Conservation (phyloP, 208 protist species). For the Leptomonas pyrrhocoris region DNA sequence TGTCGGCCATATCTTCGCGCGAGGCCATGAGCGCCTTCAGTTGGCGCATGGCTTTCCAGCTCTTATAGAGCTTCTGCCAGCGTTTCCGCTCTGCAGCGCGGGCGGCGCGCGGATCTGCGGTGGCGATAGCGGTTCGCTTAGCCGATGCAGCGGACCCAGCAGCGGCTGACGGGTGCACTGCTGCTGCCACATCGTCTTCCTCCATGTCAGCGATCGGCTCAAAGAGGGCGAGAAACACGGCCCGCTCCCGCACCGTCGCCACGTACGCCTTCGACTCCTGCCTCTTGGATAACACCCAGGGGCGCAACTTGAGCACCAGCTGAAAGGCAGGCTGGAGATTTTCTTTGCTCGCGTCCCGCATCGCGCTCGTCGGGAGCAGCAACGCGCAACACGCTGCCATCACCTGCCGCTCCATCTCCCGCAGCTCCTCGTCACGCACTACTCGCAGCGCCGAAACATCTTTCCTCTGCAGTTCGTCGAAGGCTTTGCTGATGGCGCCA, state of each 20-base stretch:
- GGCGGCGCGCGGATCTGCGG: constrained; percentile 15
- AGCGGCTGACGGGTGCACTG: not conserved
- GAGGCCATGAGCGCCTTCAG: constrained; percentile 75
- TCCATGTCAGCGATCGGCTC: constrained; percentile 44
- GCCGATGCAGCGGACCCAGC: not conserved
- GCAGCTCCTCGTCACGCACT: constrained; percentile 71
- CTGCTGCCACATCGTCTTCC: constrained; percentile 12
- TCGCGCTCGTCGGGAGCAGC: constrained; percentile 55
- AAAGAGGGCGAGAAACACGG: constrained; percentile 82
- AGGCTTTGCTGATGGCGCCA: constrained; percentile 60
- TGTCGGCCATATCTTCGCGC: constrained; percentile 50
- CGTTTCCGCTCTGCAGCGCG: constrained; percentile 49
- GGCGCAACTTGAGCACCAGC: constrained; percentile 72
- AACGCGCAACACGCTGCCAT: constrained; percentile 87
- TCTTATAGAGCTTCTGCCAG: constrained; percentile 84
- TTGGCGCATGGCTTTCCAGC: constrained; percentile 77
- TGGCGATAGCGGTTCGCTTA: not conserved
- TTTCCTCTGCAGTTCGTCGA: constrained; percentile 74
- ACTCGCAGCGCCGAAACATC: constrained; percentile 74
- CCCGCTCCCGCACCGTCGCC: constrained; percentile 57
- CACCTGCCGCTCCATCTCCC: constrained; percentile 74
- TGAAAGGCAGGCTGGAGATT: constrained; percentile 61
- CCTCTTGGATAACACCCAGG: constrained; percentile 79
- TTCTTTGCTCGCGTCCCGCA: constrained; percentile 49
- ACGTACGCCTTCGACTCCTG: constrained; percentile 71